Evolutionary conservation across 441 rosid species (phyloP), one percentile per base, ranked within the genome.

Genomic region (Populus trichocarpa): DNA sequence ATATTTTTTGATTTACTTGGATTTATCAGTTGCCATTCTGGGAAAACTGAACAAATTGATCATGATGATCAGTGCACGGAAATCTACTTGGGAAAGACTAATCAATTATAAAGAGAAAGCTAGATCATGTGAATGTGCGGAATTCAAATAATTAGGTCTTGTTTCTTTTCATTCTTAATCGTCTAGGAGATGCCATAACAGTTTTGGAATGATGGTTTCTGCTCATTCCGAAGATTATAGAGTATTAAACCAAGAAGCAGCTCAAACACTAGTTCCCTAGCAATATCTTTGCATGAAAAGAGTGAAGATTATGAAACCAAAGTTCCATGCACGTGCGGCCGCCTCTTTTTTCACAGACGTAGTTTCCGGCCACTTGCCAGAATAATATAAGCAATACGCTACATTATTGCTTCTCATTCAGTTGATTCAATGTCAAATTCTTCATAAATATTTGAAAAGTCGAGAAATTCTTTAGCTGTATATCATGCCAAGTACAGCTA

Each of bases 241-340:
- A 38, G 32, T 30, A 30, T 61, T 26, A 63, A 61, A 57, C 66
- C 32, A 57, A 32, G 76, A 77, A 64, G 14, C 71, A 30, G 32
- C 66, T 69, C 30, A 57, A 69, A 38, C 40, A n/a, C 22, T n/a
- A n/a, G n/a, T 35, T 64, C 64, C 75, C 16, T 22, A 26, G 32
- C 32, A 3, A 3, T 30, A 30, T 57, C 77, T 38, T 61, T 79
- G 80, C 81, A 75, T 72, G 73, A 75, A 79, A 77, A 67, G 66
- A 69, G 42, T 77, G 63, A 4, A 70, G 3, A 6, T 40, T 22
- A 76, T 12, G 36, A 42, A 75, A 57, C 72, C 76, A 6, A 80
- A 64, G 83, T 66, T 73, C 22, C 82, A 82, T 80, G 84, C 85
- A 85, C 87, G 77, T 85, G 83, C 71, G 2, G 73, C n/a, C 42